These are phyloP conservation scores for Acrocalymma vagum DNA, from an alignment of 2,329 filamentous ascomycete species.

Conservation along the genomic window DNA sequence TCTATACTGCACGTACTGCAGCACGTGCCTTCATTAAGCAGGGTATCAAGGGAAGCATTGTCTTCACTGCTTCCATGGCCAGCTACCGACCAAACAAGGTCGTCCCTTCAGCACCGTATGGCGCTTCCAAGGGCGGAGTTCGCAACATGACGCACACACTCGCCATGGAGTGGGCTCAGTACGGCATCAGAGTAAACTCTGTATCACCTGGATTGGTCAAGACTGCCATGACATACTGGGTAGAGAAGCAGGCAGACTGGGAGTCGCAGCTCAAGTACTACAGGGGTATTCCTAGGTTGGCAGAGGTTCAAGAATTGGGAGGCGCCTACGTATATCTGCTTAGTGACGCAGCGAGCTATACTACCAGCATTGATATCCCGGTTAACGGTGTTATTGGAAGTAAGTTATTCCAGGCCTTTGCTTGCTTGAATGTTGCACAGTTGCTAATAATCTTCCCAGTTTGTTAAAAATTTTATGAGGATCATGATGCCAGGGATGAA, in stretches of 20 bases:
- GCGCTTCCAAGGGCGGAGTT: constrained; percentile 55
- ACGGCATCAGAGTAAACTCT: constrained; percentile 48
- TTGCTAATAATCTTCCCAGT: no score
- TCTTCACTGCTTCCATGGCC: constrained; percentile 59
- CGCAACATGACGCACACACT: constrained; percentile 55
- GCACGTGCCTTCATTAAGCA: constrained; percentile 57
- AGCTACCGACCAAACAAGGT: constrained; percentile 57
- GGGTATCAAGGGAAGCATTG: constrained; percentile 54
- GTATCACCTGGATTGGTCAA: constrained; percentile 48
- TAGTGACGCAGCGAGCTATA: constrained; percentile 62
- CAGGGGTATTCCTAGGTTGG: constrained; percentile 64
- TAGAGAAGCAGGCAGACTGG: constrained; percentile 64
- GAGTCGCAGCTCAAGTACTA: constrained; percentile 66
- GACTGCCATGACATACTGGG: constrained; percentile 54
- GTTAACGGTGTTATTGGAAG: constrained; percentile 47
- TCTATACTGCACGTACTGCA: constrained; percentile 53
- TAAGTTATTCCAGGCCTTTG: no score
- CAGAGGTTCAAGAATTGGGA: constrained; percentile 62
- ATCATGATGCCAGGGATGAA: no score
- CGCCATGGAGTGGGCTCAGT: constrained; percentile 50
- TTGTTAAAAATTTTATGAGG: no score
- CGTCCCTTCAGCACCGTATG: constrained; percentile 52
- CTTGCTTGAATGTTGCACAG: no score
- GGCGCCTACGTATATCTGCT: constrained; percentile 66
- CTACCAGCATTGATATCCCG: constrained; percentile 61